Base-by-base conservation (phyloP, 208 protist species). In the Acanthamoeba castellanii region DNA sequence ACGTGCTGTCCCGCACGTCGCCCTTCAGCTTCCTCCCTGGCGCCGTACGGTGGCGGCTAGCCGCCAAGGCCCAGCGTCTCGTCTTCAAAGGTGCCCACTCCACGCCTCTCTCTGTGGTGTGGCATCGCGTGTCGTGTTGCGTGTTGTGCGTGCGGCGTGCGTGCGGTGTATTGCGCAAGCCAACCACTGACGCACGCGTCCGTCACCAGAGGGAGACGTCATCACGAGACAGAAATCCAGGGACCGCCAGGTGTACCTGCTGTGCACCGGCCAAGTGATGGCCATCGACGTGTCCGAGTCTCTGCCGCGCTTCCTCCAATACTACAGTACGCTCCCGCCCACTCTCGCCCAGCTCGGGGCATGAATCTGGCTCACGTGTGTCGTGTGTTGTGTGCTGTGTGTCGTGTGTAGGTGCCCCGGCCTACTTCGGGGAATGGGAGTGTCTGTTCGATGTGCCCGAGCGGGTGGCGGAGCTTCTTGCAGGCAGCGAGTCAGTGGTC, bases 341-440 rank as follows among this genome's bases (percentile, higher is more conserved):
- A 42, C 11, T 14, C 18, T 6, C 20, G 25, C 2, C 68, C 66
- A 14, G 27, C 11, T 25, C 66, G n/a, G 11, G 11, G 11, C 66
- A 34, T 11, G n/a, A 16, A 25, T 37, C 61, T 27, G 27, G 27
- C 61, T 70, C 20, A 25, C 61, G 18, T 22, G 18, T 22, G 9
- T 5, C 3, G 27, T 25, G 7, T 30, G 27, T 18, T 25, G n/a
- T 25, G 61, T 13, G n/a, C 27, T 32, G 27, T 27, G n/a, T 13
- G 64, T 30, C 68, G 13, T 50, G 27, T 3, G 18, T 8, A 81
- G 72, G 34, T 25, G 72, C 72, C 32, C 72, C 72, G 72, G 72
- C 72, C 34, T 81, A 81, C 72, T 81, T 81, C 8, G 72, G 72
- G 13, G 72, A 81, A 13, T 81, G 72, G 72, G 72, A 81, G 72